Percentiles rank a stretch among this genome's conserved stretches.
phyloP scores from a whole-genome alignment of 106 monocot genomes.

The Iris macrosiphon region DNA sequence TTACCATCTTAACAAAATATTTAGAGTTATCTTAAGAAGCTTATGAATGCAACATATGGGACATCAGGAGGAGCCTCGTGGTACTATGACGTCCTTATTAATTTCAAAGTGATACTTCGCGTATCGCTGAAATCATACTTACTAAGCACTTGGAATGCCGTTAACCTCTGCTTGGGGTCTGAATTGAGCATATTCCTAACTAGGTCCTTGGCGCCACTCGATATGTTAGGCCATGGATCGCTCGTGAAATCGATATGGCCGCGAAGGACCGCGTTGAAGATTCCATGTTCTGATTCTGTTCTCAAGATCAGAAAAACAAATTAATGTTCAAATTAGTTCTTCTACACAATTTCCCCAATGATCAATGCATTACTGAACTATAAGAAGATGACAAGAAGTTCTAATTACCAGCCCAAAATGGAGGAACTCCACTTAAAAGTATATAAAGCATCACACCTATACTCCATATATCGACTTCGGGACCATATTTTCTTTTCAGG shows the following conservation, averaged over 20 bases:
- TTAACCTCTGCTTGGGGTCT: slow-evolving; percentile 62
- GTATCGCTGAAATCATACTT: slow-evolving; percentile 24
- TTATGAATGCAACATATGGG: too few species aligned
- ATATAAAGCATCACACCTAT: slow-evolving; percentile 64
- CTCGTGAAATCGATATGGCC: slow-evolving; percentile 54
- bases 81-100: too few species aligned
- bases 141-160: slow-evolving; percentile 71
- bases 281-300: slow-evolving; percentile 59
- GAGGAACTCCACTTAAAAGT: slow-evolving; percentile 62
- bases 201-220: slow-evolving; percentile 59
- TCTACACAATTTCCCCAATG: too few species aligned
- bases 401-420: slow-evolving; percentile 57
- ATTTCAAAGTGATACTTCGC: too few species aligned
- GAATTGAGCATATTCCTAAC: slow-evolving; percentile 60
- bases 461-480: slow-evolving; percentile 67
- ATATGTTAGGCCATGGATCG: slow-evolving; percentile 77
- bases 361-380: too few species aligned
- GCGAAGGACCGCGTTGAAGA: slow-evolving; percentile 55
- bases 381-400: too few species aligned
- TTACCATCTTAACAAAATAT: too few species aligned
- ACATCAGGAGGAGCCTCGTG: too few species aligned
- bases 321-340: background rate
- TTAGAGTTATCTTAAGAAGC: too few species aligned
- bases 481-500: slow-evolving; percentile 56
- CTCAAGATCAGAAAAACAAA: background rate